A percentile compares a stretch with the other conserved stretches of the same genome.
phyloP scores from a whole-genome alignment of 176 grass and related monocot genomes.

The Lolium multiflorum region DNA sequence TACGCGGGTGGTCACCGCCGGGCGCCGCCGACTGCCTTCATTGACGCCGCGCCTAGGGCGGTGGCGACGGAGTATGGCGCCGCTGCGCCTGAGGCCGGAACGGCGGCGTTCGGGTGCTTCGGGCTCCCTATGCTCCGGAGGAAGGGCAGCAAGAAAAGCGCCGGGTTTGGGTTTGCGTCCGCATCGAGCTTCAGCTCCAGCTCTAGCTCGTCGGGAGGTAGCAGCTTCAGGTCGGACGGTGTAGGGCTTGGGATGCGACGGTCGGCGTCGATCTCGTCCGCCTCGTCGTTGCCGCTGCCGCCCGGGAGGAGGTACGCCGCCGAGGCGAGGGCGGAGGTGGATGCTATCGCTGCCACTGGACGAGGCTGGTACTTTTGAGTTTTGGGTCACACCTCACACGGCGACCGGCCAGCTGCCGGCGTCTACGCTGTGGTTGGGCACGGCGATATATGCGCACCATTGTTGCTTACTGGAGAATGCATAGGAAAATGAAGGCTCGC shows the following conservation, averaged over 20 bases:
- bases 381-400: not conserved
- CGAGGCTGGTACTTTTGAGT: conserved; percentile 60
- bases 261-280: conserved; percentile 42
- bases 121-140: conserved; percentile 46
- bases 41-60: conserved; percentile 41
- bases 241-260: conserved; percentile 5
- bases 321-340: conserved; percentile 44
- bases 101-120: conserved; percentile 49
- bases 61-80: not conserved
- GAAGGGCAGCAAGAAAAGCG: conserved; percentile 38
- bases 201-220: conserved; percentile 39
- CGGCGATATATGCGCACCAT: not conserved
- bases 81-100: not conserved
- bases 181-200: not conserved
- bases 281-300: conserved; percentile 47
- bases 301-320: conserved; percentile 37
- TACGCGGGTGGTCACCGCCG: not conserved
- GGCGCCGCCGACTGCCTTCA: conserved; percentile 43
- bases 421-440: no score
- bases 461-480: not conserved
- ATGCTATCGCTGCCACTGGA: conserved; percentile 32
- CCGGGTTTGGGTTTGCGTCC: not conserved
- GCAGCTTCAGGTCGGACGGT: conserved; percentile 47
- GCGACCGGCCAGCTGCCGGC: not conserved
- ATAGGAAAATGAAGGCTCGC: not conserved